A percentile compares a stretch with the other conserved stretches of the same genome.
Evolutionary conservation across 352 stramenopile species (phyloP).

Genomic region (Phytophthora pluvialis): DNA sequence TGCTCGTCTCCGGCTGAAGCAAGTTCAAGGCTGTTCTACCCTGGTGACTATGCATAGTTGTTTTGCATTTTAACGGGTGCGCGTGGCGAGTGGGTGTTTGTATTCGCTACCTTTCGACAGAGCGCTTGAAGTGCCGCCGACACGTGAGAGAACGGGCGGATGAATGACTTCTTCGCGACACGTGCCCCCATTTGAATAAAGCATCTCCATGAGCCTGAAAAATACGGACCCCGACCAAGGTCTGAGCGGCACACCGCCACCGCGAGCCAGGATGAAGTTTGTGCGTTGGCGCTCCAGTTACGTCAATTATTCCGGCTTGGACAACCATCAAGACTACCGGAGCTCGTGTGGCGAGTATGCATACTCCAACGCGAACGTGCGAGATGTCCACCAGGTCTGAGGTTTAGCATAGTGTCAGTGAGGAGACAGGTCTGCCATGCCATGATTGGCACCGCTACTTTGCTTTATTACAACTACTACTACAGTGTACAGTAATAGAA

Average conservation of each 20-base stretch:
- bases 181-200: conserved; percentile 41
- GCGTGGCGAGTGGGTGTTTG: conserved; percentile 23
- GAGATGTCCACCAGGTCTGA: background rate
- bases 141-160: conserved; percentile 7
- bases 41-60: conserved; percentile 35
- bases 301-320: conserved; percentile 2
- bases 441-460: no score
- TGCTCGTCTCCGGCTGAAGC: conserved; percentile 6
- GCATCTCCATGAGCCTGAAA: conserved; percentile 37
- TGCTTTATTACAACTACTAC: no score
- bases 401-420: no score
- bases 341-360: no score
- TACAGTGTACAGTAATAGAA: background rate
- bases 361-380: no score
- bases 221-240: conserved; percentile 14
- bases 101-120: conserved; percentile 23
- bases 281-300: conserved; percentile 1
- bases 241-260: background rate
- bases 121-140: conserved; percentile 15
- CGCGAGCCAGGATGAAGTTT: conserved; percentile 5
- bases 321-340: background rate
- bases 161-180: conserved; percentile 25
- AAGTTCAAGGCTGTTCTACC: conserved; percentile 2
- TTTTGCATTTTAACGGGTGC: conserved; percentile 45
- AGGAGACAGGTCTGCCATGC: no score